Percentiles rank a stretch among this genome's conserved stretches.
These are phyloP conservation scores for Coemansia sp. DNA, from an alignment of 192 early-diverging fungal genomes.

Conservation along the genomic window DNA sequence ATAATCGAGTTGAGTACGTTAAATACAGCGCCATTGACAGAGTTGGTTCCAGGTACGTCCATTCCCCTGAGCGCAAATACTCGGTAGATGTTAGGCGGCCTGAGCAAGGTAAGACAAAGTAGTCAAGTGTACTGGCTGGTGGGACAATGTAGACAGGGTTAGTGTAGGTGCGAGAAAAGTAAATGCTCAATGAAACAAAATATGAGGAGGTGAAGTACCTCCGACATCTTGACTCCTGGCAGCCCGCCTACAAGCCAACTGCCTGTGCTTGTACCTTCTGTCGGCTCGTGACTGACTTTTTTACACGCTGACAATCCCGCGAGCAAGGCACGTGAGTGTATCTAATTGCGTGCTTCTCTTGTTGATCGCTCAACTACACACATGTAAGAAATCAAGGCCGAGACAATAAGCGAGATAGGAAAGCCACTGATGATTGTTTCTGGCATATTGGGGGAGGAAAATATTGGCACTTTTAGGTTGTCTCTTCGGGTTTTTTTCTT, in stretches of 20 bases:
- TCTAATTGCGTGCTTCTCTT: neutral
- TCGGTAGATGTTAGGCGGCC: neutral
- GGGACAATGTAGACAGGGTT: neutral
- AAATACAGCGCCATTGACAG: constrained; percentile 38
- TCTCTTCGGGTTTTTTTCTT: neutral
- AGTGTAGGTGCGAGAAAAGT: neutral
- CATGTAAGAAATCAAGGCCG: neutral
- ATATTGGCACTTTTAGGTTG: neutral
- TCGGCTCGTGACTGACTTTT: neutral
- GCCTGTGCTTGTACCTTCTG: neutral
- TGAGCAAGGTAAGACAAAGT: neutral
- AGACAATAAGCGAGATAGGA: neutral
- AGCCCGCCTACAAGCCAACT: neutral
- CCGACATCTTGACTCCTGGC: neutral
- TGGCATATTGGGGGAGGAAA: neutral
- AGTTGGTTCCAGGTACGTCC: neutral
- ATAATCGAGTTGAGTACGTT: constrained; percentile 70
- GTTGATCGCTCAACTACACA: neutral
- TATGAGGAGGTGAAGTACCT: neutral
- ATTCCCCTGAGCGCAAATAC: neutral
- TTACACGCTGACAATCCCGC: neutral
- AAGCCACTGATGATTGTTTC: neutral
- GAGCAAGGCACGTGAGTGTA: neutral
- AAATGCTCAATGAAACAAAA: neutral
- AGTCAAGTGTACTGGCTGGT: neutral